Conservation (phyloP, 371 early-diverging fungal species). For the Apophysomyces trapeziformis region DNA sequence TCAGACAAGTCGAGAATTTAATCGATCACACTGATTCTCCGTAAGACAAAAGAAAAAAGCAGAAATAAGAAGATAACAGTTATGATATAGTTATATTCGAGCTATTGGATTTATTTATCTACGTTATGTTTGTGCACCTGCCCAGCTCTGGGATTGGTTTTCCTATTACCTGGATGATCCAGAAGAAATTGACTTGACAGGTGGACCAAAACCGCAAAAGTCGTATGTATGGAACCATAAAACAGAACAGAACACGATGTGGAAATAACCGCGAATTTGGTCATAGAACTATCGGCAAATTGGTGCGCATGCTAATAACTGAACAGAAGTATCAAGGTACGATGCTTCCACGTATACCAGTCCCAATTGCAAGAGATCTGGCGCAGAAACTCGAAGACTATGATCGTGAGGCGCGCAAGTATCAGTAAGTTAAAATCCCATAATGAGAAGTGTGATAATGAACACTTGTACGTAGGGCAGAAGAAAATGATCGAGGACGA, state of each 20-base stretch:
- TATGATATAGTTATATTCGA: slow-evolving; percentile 67
- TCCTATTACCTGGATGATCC: slow-evolving; percentile 81
- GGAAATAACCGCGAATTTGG: slow-evolving; percentile 1
- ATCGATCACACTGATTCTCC: slow-evolving; percentile 81
- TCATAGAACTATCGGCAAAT: slow-evolving; percentile 72
- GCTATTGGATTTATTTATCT: slow-evolving; percentile 86
- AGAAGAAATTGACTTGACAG: slow-evolving; percentile 69
- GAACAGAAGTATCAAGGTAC: slow-evolving; percentile 76
- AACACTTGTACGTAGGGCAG: not conserved
- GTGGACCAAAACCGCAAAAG: slow-evolving; percentile 65
- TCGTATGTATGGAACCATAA: slow-evolving; percentile 52
- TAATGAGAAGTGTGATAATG: not conserved
- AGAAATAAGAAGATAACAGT: not conserved
- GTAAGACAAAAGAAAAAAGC: slow-evolving; percentile 49
- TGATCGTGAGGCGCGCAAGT: slow-evolving; percentile 35
- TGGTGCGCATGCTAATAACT: slow-evolving; percentile 69
- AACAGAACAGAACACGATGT: not conserved
- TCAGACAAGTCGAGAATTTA: slow-evolving; percentile 78
- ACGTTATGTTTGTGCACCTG: slow-evolving; percentile 84
- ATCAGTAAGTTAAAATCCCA: not conserved
- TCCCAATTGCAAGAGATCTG: slow-evolving; percentile 80
- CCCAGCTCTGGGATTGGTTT: slow-evolving; percentile 85
- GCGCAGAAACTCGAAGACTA: slow-evolving; percentile 66
- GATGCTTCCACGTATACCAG: slow-evolving; percentile 86
- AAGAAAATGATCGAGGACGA: not conserved